These are phyloP conservation scores for Eucalyptus leucophloia DNA, from an alignment of 345 rosid genomes.

Conservation along the genomic window DNA sequence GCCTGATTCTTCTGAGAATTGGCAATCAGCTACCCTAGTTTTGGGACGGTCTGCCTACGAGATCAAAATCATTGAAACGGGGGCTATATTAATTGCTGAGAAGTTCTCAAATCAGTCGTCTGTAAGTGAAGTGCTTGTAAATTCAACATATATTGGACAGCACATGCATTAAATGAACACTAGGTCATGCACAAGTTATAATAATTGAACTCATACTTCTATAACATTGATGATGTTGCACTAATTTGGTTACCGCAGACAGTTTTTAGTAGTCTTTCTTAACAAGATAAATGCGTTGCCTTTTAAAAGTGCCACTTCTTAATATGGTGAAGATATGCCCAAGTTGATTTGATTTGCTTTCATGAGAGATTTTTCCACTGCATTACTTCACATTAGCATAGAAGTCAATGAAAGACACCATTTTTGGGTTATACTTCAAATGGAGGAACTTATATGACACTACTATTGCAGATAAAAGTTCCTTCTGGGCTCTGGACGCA, in stretches of 20 bases:
- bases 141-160: not conserved
- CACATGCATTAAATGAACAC: not conserved
- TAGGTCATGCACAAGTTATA: not conserved
- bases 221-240: not conserved
- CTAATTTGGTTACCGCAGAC: not conserved
- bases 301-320: not conserved
- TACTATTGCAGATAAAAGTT: constrained; percentile 62
- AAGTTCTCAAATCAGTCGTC: constrained; percentile 45
- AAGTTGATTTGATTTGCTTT: not conserved
- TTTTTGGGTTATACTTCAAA: not conserved
- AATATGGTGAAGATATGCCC: not conserved
- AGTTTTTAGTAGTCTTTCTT: not conserved
- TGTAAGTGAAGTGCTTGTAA: constrained; percentile 18
- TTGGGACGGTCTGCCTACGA: constrained; percentile 55
- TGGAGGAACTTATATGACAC: not conserved
- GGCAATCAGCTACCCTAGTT: constrained; percentile 49
- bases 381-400: not conserved
- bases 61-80: constrained; percentile 36
- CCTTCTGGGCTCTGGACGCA: constrained; percentile 71
- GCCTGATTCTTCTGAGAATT: constrained; percentile 62
- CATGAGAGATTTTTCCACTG: not conserved
- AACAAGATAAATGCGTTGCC: not conserved
- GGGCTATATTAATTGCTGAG: constrained; percentile 37
- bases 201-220: not conserved
- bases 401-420: not conserved